Evolutionary conservation across 768 basidiomycete genomes (phyloP).

Genomic region (Xanthoconium stramineum): DNA sequence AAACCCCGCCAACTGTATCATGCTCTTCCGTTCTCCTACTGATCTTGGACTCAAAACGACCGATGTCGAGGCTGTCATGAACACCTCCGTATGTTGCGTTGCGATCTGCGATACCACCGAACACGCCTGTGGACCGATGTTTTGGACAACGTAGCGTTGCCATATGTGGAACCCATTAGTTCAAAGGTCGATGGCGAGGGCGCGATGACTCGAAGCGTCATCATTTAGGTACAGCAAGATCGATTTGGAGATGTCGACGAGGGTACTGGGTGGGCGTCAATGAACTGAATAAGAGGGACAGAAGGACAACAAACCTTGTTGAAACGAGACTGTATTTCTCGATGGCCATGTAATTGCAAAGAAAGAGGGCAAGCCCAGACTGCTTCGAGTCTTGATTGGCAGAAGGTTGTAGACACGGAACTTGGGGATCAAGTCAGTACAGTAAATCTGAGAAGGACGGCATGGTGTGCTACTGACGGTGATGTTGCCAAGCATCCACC

Average conservation of each 20-base stretch:
- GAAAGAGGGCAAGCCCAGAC: slow-evolving; percentile 69
- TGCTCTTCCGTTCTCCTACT: slow-evolving; percentile 76
- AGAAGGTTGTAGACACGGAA: slow-evolving; percentile 59
- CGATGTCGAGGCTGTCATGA: slow-evolving; percentile 90
- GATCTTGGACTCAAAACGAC: slow-evolving; percentile 81
- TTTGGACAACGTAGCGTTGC: slow-evolving; percentile 83
- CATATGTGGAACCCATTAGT: slow-evolving; percentile 90
- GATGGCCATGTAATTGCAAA: slow-evolving; percentile 80
- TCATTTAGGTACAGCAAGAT: slow-evolving; percentile 76
- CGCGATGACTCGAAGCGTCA: slow-evolving; percentile 59
- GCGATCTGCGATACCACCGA: slow-evolving; percentile 84
- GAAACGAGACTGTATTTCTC: slow-evolving; percentile 78
- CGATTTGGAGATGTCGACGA: slow-evolving; percentile 84
- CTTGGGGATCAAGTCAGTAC: slow-evolving; percentile 34
- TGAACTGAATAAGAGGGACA: not conserved
- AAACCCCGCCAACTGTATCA: slow-evolving; percentile 91
- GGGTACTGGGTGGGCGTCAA: slow-evolving; percentile 44
- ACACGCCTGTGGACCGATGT: slow-evolving; percentile 75
- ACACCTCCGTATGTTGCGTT: slow-evolving; percentile 74
- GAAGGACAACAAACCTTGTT: slow-evolving; percentile 47
- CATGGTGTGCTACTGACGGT: slow-evolving; percentile 41
- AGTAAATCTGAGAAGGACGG: not conserved
- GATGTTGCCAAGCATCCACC: slow-evolving; percentile 62
- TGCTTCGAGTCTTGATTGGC: slow-evolving; percentile 54
- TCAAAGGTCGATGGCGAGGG: slow-evolving; percentile 84